Conservation (phyloP, 148 eudicot species). For the Heliamphora exappendiculata region DNA sequence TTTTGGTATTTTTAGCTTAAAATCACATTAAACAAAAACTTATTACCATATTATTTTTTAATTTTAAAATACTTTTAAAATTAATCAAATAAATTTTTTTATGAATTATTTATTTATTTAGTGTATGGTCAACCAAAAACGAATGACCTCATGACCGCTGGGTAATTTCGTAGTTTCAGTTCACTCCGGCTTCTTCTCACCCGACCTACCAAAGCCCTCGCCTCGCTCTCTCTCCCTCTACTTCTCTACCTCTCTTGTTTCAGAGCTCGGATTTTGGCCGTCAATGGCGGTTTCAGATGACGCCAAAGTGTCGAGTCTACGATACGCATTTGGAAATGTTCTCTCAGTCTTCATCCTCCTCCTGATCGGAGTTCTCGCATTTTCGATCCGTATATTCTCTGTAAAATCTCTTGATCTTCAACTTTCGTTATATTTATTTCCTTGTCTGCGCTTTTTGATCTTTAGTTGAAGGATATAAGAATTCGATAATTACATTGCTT, state of each 20-base stretch:
- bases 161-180: neutral
- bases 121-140: too few species aligned
- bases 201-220: neutral
- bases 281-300: slow-evolving; percentile 70
- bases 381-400: slow-evolving; percentile 93
- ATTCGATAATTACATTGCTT: neutral
- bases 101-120: too few species aligned
- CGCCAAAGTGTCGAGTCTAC: slow-evolving; percentile 41
- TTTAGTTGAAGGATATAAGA: slow-evolving; percentile 21
- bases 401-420: slow-evolving; percentile 24
- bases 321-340: slow-evolving; percentile 77
- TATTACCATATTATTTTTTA: too few species aligned
- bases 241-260: neutral
- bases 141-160: too few species aligned
- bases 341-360: slow-evolving; percentile 69
- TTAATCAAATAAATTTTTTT: too few species aligned
- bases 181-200: neutral
- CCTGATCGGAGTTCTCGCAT: slow-evolving; percentile 82
- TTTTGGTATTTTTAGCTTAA: too few species aligned
- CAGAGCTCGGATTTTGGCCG: slow-evolving; percentile 21
- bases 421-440: neutral
- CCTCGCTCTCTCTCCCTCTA: neutral
- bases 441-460: neutral
- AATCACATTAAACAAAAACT: too few species aligned
- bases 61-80: too few species aligned